These are phyloP conservation scores for Solanum raphanifolium DNA, from an alignment of 257 asterid genomes.

Conservation along the genomic window DNA sequence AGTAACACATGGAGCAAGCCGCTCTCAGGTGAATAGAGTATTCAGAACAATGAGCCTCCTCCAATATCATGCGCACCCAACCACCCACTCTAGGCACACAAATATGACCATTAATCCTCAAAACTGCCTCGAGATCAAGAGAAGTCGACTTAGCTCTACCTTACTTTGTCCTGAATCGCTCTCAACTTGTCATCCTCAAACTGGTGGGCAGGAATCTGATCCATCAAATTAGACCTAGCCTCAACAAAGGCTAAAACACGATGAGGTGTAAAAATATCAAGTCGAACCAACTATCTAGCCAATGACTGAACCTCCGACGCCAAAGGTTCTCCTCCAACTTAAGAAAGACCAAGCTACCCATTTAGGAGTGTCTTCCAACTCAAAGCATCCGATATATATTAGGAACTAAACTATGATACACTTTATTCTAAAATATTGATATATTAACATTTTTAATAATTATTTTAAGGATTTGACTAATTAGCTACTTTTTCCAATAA, in stretches of 20 bases:
- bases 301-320: no score
- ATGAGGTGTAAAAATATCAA: not conserved
- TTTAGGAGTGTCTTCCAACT: no score
- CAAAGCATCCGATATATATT: no score
- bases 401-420: no score
- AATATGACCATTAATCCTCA: not conserved
- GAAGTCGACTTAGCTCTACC: not conserved
- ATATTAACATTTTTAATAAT: no score
- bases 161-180: not conserved
- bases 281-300: not conserved
- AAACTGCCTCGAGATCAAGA: not conserved
- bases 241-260: not conserved
- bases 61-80: not conserved
- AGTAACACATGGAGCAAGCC: not conserved
- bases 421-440: no score
- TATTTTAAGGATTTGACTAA: no score
- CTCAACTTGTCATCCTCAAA: not conserved
- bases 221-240: not conserved
- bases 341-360: no score
- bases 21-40: not conserved
- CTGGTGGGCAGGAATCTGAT: not conserved
- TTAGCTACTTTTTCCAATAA: no score
- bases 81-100: not conserved
- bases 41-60: not conserved
- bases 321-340: no score